Conservation (phyloP, 306 rosid genomes). For the Cucurbita moschata region DNA sequence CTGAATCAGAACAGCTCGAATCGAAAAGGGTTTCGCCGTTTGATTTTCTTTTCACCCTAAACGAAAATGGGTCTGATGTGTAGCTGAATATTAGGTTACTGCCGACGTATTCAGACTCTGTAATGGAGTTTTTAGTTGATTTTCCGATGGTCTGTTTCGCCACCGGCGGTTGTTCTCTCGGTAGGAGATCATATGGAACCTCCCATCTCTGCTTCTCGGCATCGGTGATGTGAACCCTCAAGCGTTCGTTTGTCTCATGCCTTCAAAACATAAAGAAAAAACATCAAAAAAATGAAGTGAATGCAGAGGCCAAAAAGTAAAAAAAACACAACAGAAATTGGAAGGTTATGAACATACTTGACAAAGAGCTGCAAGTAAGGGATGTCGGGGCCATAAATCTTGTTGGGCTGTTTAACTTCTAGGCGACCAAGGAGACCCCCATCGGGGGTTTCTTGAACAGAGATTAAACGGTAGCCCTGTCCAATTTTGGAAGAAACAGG, state of each 20-base stretch:
- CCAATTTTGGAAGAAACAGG: slow-evolving; percentile 41
- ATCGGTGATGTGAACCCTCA: slow-evolving; percentile 79
- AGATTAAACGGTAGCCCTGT: slow-evolving; percentile 65
- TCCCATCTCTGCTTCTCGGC: slow-evolving; percentile 80
- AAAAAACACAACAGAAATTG: background rate
- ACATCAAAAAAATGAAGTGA: background rate
- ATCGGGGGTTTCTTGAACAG: slow-evolving; percentile 47
- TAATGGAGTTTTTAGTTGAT: slow-evolving; percentile 20
- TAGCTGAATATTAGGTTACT: slow-evolving; percentile 54
- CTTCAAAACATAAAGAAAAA: slow-evolving; percentile 17
- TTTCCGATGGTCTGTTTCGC: slow-evolving; percentile 26
- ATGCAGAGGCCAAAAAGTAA: background rate
- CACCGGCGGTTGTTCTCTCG: slow-evolving; percentile 58
- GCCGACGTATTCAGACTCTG: slow-evolving; percentile 48
- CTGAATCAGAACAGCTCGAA: slow-evolving; percentile 33
- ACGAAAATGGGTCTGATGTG: slow-evolving; percentile 66
- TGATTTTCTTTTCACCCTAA: slow-evolving; percentile 56
- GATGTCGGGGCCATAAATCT: slow-evolving; percentile 64
- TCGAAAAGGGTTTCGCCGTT: slow-evolving; percentile 63
- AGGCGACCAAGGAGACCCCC: slow-evolving; percentile 66
- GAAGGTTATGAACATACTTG: slow-evolving; percentile 29
- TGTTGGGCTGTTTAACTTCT: slow-evolving; percentile 35
- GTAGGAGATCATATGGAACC: slow-evolving; percentile 71
- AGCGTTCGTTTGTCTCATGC: slow-evolving; percentile 66
- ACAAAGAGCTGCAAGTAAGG: slow-evolving; percentile 57